phyloP scores from a whole-genome alignment of 1,284 basidiomycete species.

The Puccinia horiana region DNA sequence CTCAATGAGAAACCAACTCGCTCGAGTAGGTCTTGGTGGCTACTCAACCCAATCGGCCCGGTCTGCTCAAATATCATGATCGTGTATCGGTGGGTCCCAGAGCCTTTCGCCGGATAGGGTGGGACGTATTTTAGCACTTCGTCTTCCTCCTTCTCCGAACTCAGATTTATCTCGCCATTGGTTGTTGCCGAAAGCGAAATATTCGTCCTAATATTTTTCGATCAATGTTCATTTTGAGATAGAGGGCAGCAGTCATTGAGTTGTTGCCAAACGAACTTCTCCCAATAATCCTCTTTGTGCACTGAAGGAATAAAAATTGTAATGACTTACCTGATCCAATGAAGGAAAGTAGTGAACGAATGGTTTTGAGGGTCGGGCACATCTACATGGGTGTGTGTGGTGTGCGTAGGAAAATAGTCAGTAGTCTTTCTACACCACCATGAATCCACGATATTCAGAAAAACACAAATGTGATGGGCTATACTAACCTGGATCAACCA shows the following conservation, averaged over 20 bases:
- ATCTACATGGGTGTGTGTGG: conserved; percentile 62
- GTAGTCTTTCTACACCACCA: background rate
- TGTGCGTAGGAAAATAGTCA: background rate
- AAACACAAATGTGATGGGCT: background rate
- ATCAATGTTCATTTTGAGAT: conserved; percentile 59
- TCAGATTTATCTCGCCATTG: background rate
- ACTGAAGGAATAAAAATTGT: conserved; percentile 38
- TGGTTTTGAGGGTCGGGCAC: conserved; percentile 71
- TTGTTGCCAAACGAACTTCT: background rate
- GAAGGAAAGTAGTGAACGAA: conserved; percentile 73
- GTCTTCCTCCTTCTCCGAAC: conserved; percentile 59
- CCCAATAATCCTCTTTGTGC: background rate
- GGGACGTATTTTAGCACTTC: conserved; percentile 67
- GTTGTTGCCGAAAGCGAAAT: conserved; percentile 71
- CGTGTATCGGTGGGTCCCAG: conserved; percentile 82
- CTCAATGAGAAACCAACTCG: conserved; percentile 27
- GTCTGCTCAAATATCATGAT: conserved; percentile 73
- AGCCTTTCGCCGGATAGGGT: conserved; percentile 81
- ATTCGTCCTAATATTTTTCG: conserved; percentile 63
- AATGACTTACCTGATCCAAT: conserved; percentile 73
- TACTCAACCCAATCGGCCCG: background rate
- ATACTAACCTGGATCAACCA: conserved; percentile 75
- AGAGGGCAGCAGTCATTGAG: background rate
- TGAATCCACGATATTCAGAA: background rate
- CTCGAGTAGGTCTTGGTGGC: background rate